These are phyloP conservation scores for Candida easanensis DNA, from an alignment of 805 yeast genomes.

Conservation along the genomic window DNA sequence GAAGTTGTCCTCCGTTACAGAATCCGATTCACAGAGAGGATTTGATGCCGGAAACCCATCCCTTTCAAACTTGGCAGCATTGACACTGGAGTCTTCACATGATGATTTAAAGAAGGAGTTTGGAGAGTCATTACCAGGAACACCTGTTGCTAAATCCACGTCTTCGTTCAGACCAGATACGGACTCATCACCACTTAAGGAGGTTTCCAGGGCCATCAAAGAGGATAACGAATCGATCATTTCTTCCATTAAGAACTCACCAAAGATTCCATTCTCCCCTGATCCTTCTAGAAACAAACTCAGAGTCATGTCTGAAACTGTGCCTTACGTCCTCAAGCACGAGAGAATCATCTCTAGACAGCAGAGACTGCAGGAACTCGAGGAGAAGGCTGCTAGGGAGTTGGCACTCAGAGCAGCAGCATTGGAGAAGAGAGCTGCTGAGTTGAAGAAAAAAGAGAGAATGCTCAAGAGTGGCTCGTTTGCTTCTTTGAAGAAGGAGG, in stretches of 20 bases:
- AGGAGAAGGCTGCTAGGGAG: slow-evolving; percentile 73
- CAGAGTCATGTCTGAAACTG: slow-evolving; percentile 77
- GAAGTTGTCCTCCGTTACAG: slow-evolving; percentile 58
- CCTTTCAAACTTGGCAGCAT: slow-evolving; percentile 60
- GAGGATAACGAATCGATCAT: slow-evolving; percentile 38
- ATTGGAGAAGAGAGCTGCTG: slow-evolving; percentile 66
- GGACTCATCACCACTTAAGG: slow-evolving; percentile 36
- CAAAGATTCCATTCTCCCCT: slow-evolving; percentile 30
- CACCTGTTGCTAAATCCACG: slow-evolving; percentile 15
- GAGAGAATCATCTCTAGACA: slow-evolving; percentile 73
- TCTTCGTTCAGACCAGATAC: slow-evolving; percentile 20
- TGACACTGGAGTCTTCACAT: slow-evolving; percentile 19
- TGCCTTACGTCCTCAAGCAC: slow-evolving; percentile 79
- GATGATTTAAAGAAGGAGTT: slow-evolving; percentile 2
- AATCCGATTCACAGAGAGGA: slow-evolving; percentile 7
- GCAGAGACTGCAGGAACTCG: slow-evolving; percentile 75
- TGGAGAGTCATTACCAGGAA: slow-evolving; percentile 8
- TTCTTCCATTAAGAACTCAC: slow-evolving; percentile 34
- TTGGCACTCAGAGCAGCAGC: slow-evolving; percentile 72
- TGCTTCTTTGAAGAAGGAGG: slow-evolving; percentile 43
- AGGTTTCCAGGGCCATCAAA: slow-evolving; percentile 34
- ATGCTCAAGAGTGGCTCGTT: slow-evolving; percentile 35
- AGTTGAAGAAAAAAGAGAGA: slow-evolving; percentile 62
- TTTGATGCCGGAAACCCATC: slow-evolving; percentile 46
- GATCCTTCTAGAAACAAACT: slow-evolving; percentile 56